phyloP scores from a whole-genome alignment of 345 rosid species.

The Zanthoxylum bungeanum region DNA sequence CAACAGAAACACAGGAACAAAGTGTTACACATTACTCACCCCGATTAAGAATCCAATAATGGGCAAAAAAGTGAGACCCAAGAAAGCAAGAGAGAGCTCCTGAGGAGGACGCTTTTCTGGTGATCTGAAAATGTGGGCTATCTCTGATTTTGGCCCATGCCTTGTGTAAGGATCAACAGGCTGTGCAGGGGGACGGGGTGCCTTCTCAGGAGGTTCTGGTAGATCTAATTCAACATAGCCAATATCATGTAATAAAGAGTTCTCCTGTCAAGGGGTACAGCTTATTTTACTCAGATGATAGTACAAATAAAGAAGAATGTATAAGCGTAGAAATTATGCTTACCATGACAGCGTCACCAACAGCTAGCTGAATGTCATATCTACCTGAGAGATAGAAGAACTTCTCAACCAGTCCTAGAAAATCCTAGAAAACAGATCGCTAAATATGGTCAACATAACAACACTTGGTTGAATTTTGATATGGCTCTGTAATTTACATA shows the following conservation, averaged over 20 bases:
- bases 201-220: conserved; percentile 94
- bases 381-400: conserved; percentile 87
- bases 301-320: neutral
- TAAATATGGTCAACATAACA: conserved; percentile 8
- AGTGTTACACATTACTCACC: conserved; percentile 47
- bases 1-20: neutral
- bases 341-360: conserved; percentile 97
- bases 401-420: conserved; percentile 91
- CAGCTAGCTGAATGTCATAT: conserved; percentile 79
- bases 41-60: conserved; percentile 75
- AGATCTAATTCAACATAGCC: conserved; percentile 81
- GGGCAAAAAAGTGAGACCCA: conserved; percentile 76
- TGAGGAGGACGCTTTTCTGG: conserved; percentile 89
- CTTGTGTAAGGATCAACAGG: conserved; percentile 60
- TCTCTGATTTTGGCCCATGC: conserved; percentile 89
- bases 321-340: conserved; percentile 18
- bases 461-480: neutral
- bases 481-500: neutral
- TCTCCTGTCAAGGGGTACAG: conserved; percentile 53
- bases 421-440: conserved; percentile 53
- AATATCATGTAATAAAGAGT: conserved; percentile 64
- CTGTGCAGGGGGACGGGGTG: conserved; percentile 65
- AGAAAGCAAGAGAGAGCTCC: conserved; percentile 78
- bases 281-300: conserved; percentile 3
- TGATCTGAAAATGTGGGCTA: conserved; percentile 73